phyloP scores from a whole-genome alignment of 2,329 filamentous ascomycete genomes.

The Fonsecaea pedrosoi region DNA sequence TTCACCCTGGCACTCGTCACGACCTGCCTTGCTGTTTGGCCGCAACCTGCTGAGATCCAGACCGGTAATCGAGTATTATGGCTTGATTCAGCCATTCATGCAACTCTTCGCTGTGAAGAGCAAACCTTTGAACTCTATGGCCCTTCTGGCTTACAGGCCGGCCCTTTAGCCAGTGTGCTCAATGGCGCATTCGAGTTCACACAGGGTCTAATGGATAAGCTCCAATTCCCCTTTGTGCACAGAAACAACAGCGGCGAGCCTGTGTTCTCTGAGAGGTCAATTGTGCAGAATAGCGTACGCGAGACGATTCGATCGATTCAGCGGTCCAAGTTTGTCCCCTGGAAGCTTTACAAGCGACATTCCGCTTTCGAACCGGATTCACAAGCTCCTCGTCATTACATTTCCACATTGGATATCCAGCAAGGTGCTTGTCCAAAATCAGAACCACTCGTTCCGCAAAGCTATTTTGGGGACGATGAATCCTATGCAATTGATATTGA shows the following conservation, averaged over 20 bases:
- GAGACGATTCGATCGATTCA: slow-evolving; percentile 36
- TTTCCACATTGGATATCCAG: slow-evolving; percentile 37
- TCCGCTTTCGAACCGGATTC: slow-evolving; percentile 39
- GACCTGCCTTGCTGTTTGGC: slow-evolving; percentile 27
- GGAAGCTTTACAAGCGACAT: slow-evolving; percentile 43
- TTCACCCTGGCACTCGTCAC: slow-evolving; percentile 2
- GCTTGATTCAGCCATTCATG: slow-evolving; percentile 27
- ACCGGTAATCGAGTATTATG: slow-evolving; percentile 27
- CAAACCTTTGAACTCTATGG: neutral
- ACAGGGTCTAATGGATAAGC: slow-evolving; percentile 17
- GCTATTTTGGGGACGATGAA: slow-evolving; percentile 40
- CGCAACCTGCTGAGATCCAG: slow-evolving; percentile 24
- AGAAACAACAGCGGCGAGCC: neutral
- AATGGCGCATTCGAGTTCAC: slow-evolving; percentile 8
- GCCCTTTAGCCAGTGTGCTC: slow-evolving; percentile 3
- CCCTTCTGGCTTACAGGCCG: neutral
- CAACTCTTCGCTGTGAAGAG: slow-evolving; percentile 24
- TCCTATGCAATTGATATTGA: slow-evolving; percentile 41
- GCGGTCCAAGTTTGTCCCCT: slow-evolving; percentile 42
- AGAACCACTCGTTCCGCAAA: slow-evolving; percentile 20
- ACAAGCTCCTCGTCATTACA: slow-evolving; percentile 29
- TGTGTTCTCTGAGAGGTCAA: slow-evolving; percentile 32
- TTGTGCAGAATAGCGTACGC: slow-evolving; percentile 37
- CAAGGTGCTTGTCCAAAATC: slow-evolving; percentile 31
- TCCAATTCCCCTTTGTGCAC: slow-evolving; percentile 15